Conservation (phyloP, 192 early-diverging fungal species). For the Rhizophagus clarus region DNA sequence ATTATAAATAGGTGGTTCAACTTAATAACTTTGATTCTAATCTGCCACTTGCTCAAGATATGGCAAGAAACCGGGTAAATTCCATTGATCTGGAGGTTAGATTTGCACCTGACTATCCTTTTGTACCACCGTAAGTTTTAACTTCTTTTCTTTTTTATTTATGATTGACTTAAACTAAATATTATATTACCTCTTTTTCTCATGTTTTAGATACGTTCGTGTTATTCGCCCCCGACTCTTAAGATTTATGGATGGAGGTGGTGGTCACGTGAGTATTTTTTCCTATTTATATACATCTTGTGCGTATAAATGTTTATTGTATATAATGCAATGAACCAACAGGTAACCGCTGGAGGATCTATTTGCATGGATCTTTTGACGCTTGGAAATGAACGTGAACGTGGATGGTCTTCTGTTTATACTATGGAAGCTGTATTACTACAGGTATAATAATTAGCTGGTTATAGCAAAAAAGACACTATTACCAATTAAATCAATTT, state of each 20-base stretch:
- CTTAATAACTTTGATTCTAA: constrained; percentile 33
- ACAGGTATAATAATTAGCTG: constrained; percentile 5
- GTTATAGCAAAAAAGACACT: not conserved
- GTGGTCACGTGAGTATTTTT: constrained; percentile 38
- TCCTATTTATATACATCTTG: not conserved
- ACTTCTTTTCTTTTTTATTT: not conserved
- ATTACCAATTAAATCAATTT: too few species aligned
- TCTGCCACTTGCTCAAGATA: constrained; percentile 35
- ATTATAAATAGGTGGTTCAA: constrained; percentile 26
- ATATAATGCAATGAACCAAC: not conserved
- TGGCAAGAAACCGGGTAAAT: constrained; percentile 31
- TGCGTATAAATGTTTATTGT: not conserved
- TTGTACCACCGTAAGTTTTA: constrained; percentile 36
- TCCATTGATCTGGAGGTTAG: constrained; percentile 37
- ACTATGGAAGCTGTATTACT: constrained; percentile 43
- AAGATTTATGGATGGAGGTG: constrained; percentile 46
- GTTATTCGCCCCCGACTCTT: constrained; percentile 44
- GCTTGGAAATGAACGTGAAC: constrained; percentile 23
- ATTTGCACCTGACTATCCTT: constrained; percentile 38
- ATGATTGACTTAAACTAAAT: not conserved
- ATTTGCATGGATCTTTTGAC: constrained; percentile 47
- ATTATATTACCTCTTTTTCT: not conserved
- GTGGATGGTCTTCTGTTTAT: constrained; percentile 40
- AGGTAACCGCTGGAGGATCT: constrained; percentile 46
- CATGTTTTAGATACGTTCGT: constrained; percentile 38